Evolutionary conservation across 2,329 filamentous ascomycete genomes (phyloP).

Genomic region (Amauroascus verrucosus): DNA sequence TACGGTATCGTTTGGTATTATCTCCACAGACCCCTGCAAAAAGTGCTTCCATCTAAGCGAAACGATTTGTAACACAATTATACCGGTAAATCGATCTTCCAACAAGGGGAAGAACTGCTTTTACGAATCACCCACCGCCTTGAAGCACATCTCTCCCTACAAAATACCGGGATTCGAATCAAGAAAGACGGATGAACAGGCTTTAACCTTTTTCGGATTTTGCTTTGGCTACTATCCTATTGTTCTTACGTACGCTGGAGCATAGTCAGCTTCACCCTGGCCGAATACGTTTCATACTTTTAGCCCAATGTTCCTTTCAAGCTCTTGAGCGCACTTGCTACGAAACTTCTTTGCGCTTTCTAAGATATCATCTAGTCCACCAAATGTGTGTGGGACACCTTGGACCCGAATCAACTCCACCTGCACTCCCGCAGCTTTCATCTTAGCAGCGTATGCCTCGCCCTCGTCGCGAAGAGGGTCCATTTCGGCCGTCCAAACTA

Average conservation of each 20-base stretch:
- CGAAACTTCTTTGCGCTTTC: slow-evolving; percentile 24
- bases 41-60: background rate
- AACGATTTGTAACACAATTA: background rate
- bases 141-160: no score
- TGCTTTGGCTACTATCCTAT: background rate
- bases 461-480: slow-evolving; percentile 36
- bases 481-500: slow-evolving; percentile 34
- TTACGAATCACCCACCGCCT: no score
- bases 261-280: no score
- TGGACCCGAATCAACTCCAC: slow-evolving; percentile 25
- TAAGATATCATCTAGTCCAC: slow-evolving; percentile 25
- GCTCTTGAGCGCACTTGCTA: slow-evolving; percentile 22
- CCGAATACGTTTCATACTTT: background rate
- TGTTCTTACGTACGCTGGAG: no score
- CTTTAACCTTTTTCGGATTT: background rate
- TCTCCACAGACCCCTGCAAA: background rate
- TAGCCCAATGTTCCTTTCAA: slow-evolving; percentile 18
- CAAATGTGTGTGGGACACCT: slow-evolving; percentile 30
- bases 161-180: no score
- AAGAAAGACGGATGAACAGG: no score
- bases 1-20: slow-evolving; percentile 3
- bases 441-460: slow-evolving; percentile 31
- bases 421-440: slow-evolving; percentile 28
- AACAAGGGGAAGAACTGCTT: background rate
- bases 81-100: background rate